Percentiles rank a stretch among this genome's conserved stretches.
phyloP scores from a whole-genome alignment of 805 yeast species.

The Teunomyces cretensis region DNA sequence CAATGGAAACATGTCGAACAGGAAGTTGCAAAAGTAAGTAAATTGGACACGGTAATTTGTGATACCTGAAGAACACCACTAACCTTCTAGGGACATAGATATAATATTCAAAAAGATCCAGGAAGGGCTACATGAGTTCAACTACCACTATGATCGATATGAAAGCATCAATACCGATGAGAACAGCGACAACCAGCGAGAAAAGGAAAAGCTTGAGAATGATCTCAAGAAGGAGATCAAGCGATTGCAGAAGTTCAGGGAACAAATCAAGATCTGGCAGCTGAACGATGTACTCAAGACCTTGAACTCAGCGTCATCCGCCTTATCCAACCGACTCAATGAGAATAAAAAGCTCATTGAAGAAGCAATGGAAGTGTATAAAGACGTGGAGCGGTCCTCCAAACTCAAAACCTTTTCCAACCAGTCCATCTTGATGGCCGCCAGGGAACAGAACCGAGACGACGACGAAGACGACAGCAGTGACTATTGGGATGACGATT shows the following conservation, averaged over 20 bases:
- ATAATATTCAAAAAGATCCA: conserved; percentile 42
- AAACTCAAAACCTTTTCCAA: conserved; percentile 46
- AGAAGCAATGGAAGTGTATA: conserved; percentile 47
- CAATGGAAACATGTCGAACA: conserved; percentile 22
- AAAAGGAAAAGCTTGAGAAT: conserved; percentile 41
- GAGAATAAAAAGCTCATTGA: conserved; percentile 42
- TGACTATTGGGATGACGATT: conserved; percentile 24
- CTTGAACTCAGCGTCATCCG: conserved; percentile 10
- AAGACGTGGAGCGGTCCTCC: conserved; percentile 42
- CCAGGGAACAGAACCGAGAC: conserved; percentile 29
- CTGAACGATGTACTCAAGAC: conserved; percentile 23
- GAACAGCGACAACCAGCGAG: conserved; percentile 43
- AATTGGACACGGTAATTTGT: background rate
- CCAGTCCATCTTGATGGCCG: conserved; percentile 46
- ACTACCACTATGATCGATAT: conserved; percentile 44
- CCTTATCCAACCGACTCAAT: conserved; percentile 22
- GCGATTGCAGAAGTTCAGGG: conserved; percentile 45
- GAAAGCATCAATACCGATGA: conserved; percentile 31
- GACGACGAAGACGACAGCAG: conserved; percentile 23
- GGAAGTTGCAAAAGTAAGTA: conserved; percentile 40
- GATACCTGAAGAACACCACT: background rate
- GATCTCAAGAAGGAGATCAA: conserved; percentile 48
- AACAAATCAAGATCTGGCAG: conserved; percentile 47
- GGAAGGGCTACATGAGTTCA: conserved; percentile 46
- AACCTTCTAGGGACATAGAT: conserved; percentile 12